A percentile compares a stretch with the other conserved stretches of the same genome.
phyloP scores from a whole-genome alignment of 2,329 filamentous ascomycete species.

The Ceratocystis colombiana region DNA sequence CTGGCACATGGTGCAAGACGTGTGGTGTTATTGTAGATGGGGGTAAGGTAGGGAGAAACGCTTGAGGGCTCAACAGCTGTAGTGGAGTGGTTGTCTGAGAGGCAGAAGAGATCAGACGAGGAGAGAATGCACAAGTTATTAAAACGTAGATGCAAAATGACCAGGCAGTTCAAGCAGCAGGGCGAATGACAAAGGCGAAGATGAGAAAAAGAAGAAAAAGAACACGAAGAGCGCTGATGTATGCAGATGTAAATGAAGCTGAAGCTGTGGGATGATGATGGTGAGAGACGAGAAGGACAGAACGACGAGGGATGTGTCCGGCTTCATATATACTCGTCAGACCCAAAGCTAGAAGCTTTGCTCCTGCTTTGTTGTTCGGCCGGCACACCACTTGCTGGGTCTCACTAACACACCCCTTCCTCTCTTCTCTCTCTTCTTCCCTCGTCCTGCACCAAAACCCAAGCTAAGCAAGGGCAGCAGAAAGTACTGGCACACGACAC shows the following conservation, averaged over 20 bases:
- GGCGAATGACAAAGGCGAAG: background rate
- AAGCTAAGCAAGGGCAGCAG: background rate
- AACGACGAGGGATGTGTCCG: constrained; percentile 5
- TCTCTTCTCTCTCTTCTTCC: background rate
- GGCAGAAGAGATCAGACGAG: background rate
- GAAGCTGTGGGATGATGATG: background rate
- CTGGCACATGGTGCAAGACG: constrained; percentile 31
- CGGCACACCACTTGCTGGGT: background rate
- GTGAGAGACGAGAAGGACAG: constrained; percentile 2
- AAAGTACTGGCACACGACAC: background rate
- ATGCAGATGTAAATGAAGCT: constrained; percentile 2
- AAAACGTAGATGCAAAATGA: constrained; percentile 13
- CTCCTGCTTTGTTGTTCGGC: constrained; percentile 8
- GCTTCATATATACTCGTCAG: constrained; percentile 15
- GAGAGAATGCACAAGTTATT: constrained; percentile 9
- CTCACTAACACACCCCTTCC: constrained; percentile 3
- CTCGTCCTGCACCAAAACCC: background rate
- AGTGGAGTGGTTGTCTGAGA: background rate
- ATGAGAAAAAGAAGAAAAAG: background rate
- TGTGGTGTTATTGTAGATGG: background rate
- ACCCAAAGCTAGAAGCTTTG: background rate
- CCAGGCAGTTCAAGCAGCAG: background rate
- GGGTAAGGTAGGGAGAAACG: background rate
- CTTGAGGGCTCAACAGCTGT: background rate
- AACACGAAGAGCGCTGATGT: constrained; percentile 4